phyloP scores from a whole-genome alignment of 2,329 filamentous ascomycete species.

The Alternaria gaisen region DNA sequence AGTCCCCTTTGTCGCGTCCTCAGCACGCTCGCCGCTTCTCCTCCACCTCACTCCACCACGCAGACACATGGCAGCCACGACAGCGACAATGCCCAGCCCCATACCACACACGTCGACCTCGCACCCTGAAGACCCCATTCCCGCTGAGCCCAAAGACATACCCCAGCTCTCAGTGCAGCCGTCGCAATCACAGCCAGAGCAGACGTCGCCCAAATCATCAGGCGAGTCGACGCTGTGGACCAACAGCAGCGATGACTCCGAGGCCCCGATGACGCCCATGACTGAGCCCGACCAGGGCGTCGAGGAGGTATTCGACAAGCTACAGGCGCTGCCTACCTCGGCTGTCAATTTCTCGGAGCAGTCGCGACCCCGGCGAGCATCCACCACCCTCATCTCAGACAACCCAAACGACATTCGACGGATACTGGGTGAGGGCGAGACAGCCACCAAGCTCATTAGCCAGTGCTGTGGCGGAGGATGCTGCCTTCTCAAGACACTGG shows the following conservation, averaged over 20 bases:
- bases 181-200: slow-evolving; percentile 36
- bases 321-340: slow-evolving; percentile 50
- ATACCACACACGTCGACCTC: slow-evolving; percentile 56
- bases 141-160: slow-evolving; percentile 51
- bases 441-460: slow-evolving; percentile 67
- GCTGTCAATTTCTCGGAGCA: slow-evolving; percentile 49
- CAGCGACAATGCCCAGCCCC: slow-evolving; percentile 31
- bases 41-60: slow-evolving; percentile 16
- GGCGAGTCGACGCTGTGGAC: slow-evolving; percentile 53
- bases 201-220: slow-evolving; percentile 52
- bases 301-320: slow-evolving; percentile 55
- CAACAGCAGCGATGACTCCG: slow-evolving; percentile 54
- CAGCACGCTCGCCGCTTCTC: slow-evolving; percentile 22
- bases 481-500: slow-evolving; percentile 66
- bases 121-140: slow-evolving; percentile 58
- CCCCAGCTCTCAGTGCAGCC: slow-evolving; percentile 39
- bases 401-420: slow-evolving; percentile 66
- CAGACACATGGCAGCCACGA: slow-evolving; percentile 34
- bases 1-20: slow-evolving; percentile 33
- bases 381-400: slow-evolving; percentile 71
- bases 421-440: slow-evolving; percentile 64
- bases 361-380: slow-evolving; percentile 66
- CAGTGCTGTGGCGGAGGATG: slow-evolving; percentile 72
- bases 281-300: slow-evolving; percentile 54
- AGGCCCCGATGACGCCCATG: slow-evolving; percentile 55